Percentiles rank a stretch among this genome's conserved stretches.
phyloP scores from a whole-genome alignment of 805 yeast genomes.

The Candida mattraensis region DNA sequence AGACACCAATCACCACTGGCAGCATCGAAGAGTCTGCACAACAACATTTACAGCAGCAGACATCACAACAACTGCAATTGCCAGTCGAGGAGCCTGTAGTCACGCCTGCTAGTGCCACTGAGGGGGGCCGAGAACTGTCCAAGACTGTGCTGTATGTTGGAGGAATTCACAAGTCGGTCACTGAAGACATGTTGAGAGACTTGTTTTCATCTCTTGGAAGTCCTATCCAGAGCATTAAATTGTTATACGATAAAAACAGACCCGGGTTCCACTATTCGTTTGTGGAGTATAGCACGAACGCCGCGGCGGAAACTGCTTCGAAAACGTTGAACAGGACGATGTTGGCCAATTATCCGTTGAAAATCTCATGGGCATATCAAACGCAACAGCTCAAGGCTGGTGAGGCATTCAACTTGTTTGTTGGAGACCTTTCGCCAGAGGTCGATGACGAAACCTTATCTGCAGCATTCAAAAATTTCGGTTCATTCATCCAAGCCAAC shows the following conservation, averaged over 20 bases:
- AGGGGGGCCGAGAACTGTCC: slow-evolving; percentile 82
- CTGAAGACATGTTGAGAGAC: slow-evolving; percentile 62
- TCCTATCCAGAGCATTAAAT: slow-evolving; percentile 61
- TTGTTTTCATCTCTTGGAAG: slow-evolving; percentile 57
- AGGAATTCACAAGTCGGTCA: slow-evolving; percentile 60
- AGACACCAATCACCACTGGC: slow-evolving; percentile 3
- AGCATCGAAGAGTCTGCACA: slow-evolving; percentile 7
- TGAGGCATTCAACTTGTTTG: slow-evolving; percentile 68
- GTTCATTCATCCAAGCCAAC: slow-evolving; percentile 74
- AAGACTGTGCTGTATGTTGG: slow-evolving; percentile 77
- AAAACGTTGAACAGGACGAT: slow-evolving; percentile 55
- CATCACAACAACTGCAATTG: too few relatives aligned
- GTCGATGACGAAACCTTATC: slow-evolving; percentile 74
- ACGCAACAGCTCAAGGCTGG: slow-evolving; percentile 63
- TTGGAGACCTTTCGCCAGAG: slow-evolving; percentile 83
- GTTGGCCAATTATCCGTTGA: slow-evolving; percentile 55
- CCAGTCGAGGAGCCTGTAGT: slow-evolving; percentile 9
- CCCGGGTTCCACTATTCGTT: slow-evolving; percentile 80
- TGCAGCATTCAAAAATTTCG: slow-evolving; percentile 54
- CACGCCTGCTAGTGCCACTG: slow-evolving; percentile 65
- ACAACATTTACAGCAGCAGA: slow-evolving; percentile 17
- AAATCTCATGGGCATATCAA: slow-evolving; percentile 82
- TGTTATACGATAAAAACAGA: slow-evolving; percentile 73
- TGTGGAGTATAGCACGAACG: slow-evolving; percentile 63
- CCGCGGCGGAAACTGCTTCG: slow-evolving; percentile 62